Base-by-base conservation (phyloP, 768 basidiomycete species). In the Tulasnella sp. region DNA sequence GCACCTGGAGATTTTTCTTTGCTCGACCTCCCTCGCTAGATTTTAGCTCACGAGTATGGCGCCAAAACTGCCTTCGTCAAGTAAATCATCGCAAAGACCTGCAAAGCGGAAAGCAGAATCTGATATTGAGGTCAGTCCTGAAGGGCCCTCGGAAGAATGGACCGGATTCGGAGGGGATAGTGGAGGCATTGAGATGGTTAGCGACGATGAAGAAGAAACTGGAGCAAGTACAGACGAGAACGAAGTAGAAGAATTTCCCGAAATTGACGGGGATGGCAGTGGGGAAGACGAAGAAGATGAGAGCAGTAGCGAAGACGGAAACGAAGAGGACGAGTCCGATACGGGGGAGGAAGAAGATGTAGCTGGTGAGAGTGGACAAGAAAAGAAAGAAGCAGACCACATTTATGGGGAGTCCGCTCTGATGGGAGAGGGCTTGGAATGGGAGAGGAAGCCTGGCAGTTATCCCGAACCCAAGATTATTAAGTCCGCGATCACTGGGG, bases 401-500 rank as follows among this genome's bases (percentile, higher is more conserved):
- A 32, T 46, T n/a, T 26, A 16, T 51, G 78, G 18, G 37, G 67
- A 71, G 20, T 4, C 51, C 61, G 73, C 42, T 32, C 79, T 76
- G 20, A 46, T 55, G 39, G 39, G 40, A 18, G 55, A 37, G 16
- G 44, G 39, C 37, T 48, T 46, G 16, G 67, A 76, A n/a, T 42
- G 35, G 16, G 81, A 76, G 42, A 51, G 80, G 1, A 70, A 70
- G 37, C 32, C 35, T 3, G 81, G 81, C 48, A 81, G 87, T 80
- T 88, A 86, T 81, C 92, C 92, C 35, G 89, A 88, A 83, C 84
- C 90, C 67, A 92, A 91, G 84, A 90, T 88, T 37, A 84, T 94
- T 48, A 87, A 91, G 75, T 95, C 94, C 55, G 86, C 90, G 78
- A 91, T 96, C 80, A 96, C 95, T 78, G 92, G 93, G n/a, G 90